Conservation (phyloP, 2,329 filamentous ascomycete genomes). For the Aspergillus clavatus region DNA sequence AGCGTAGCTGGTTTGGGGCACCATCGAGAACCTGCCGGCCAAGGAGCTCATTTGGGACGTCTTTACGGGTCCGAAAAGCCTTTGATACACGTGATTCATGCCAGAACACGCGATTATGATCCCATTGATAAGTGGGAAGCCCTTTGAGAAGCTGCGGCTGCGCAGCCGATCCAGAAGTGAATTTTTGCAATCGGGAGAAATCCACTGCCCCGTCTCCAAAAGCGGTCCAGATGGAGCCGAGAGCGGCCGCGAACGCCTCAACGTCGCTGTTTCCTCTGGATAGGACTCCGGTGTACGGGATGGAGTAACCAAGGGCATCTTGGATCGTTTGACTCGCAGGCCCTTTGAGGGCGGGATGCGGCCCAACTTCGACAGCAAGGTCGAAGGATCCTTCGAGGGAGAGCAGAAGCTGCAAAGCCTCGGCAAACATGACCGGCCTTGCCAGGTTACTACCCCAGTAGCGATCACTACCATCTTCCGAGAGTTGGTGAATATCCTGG, state of each 20-base stretch:
- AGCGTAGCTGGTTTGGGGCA: conserved; percentile 24
- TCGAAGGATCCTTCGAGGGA: background rate
- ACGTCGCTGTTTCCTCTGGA: background rate
- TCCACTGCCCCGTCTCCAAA: background rate
- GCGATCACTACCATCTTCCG: background rate
- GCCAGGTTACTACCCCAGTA: conserved; percentile 3
- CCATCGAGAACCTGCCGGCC: conserved; percentile 14
- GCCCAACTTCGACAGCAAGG: background rate
- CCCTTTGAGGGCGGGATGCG: conserved; percentile 1
- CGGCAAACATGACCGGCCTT: background rate
- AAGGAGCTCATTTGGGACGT: background rate
- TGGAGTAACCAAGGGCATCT: background rate
- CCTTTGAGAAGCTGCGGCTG: background rate
- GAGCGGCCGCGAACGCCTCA: background rate
- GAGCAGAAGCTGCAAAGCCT: no score
- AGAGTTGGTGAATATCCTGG: background rate
- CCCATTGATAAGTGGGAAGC: conserved; percentile 6
- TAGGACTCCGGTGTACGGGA: background rate
- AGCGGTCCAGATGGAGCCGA: background rate
- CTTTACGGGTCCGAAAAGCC: background rate
- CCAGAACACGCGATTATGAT: conserved; percentile 4
- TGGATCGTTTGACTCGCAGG: background rate
- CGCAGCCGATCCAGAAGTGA: background rate
- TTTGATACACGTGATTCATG: conserved; percentile 1
- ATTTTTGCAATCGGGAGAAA: background rate